Conservation (phyloP, 2,329 filamentous ascomycete genomes). For the Ceratocystis eucalypticola region DNA sequence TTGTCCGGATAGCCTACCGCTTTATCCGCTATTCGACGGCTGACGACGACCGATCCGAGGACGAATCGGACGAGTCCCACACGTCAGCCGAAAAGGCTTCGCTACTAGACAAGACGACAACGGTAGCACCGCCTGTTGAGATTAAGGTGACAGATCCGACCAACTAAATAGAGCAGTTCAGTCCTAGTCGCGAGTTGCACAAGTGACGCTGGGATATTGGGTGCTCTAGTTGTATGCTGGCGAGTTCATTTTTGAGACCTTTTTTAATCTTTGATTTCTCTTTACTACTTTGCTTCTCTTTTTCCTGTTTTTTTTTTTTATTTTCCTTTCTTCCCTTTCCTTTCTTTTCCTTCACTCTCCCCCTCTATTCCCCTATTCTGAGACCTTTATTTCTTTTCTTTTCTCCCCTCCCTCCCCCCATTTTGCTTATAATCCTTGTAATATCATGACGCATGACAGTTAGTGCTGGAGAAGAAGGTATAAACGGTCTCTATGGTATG, state of each 20-base stretch:
- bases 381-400: neutral
- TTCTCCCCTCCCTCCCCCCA: neutral
- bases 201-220: neutral
- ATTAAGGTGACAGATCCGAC: conserved; percentile 12
- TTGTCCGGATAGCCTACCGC: conserved; percentile 59
- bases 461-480: neutral
- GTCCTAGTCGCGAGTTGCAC: neutral
- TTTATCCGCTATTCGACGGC: conserved; percentile 48
- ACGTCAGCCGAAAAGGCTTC: conserved; percentile 22
- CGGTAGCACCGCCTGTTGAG: conserved; percentile 17
- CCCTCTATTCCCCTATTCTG: neutral
- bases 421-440: conserved; percentile 11
- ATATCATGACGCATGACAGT: conserved; percentile 10
- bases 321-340: neutral
- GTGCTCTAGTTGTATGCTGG: neutral
- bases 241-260: neutral
- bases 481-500: neutral
- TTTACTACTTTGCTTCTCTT: neutral
- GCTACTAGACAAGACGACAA: conserved; percentile 20
- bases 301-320: neutral
- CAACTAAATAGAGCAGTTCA: neutral
- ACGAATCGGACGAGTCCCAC: conserved; percentile 45
- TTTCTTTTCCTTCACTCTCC: neutral
- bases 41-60: conserved; percentile 60
- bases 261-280: neutral